These are phyloP conservation scores for Blumeria graminis DNA, from an alignment of 2,329 filamentous ascomycete species.

Conservation along the genomic window DNA sequence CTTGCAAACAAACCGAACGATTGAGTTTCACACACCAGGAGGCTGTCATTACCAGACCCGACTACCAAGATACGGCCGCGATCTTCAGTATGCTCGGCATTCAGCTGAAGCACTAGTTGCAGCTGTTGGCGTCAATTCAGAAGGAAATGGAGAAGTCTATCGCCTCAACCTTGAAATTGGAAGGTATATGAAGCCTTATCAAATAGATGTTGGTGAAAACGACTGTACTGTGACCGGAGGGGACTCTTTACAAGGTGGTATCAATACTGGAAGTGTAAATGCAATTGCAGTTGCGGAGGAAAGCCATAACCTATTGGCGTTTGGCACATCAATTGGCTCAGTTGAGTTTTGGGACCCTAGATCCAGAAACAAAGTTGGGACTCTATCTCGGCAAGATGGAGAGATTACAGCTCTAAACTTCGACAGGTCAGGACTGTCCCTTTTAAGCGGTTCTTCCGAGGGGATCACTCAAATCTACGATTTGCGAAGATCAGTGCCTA, in stretches of 20 bases:
- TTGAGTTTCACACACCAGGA: constrained; percentile 80
- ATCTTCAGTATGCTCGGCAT: constrained; percentile 60
- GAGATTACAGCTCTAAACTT: constrained; percentile 80
- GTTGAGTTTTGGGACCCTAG: constrained; percentile 93
- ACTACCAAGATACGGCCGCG: constrained; percentile 77
- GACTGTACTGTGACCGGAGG: constrained; percentile 41
- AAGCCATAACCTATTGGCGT: constrained; percentile 74
- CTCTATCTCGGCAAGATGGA: constrained; percentile 42
- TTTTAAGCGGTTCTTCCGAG: constrained; percentile 69
- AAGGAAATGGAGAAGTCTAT: constrained; percentile 80
- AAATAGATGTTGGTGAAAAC: constrained; percentile 72
- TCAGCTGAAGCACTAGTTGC: constrained; percentile 72
- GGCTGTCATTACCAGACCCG: constrained; percentile 77
- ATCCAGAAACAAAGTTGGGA: constrained; percentile 56
- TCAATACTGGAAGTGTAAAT: constrained; percentile 69
- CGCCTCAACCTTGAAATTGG: constrained; percentile 77
- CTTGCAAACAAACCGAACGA: constrained; percentile 68
- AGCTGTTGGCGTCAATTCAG: constrained; percentile 62
- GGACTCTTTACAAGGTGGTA: constrained; percentile 63
- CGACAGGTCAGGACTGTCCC: constrained; percentile 54
- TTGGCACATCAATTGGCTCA: constrained; percentile 84
- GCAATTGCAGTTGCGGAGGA: constrained; percentile 66
- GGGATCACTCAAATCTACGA: constrained; percentile 84
- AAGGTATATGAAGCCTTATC: constrained; percentile 82
- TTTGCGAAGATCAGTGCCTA: constrained; percentile 60